Base-by-base conservation (phyloP, 768 basidiomycete species). In the Leccinum sublutescens region DNA sequence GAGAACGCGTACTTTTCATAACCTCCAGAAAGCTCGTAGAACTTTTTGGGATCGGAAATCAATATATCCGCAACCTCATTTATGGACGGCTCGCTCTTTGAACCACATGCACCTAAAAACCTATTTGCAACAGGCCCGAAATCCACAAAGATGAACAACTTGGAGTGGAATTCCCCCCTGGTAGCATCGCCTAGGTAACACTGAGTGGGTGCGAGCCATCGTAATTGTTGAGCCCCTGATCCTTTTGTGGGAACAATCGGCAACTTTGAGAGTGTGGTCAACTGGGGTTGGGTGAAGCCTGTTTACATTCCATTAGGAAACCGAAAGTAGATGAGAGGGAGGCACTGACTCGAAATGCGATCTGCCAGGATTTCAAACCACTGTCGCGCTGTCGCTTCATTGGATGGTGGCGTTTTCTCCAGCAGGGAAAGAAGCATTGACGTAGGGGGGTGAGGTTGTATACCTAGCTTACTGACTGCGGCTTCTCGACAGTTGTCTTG, bases 41-140 rank as follows among this genome's bases (percentile, higher is more conserved):
- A 93, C 56, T 79, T 77, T 33, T 76, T 78, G 12, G 93, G 90
- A 70, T 93, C 79, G 2, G 78, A 78, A 21, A 95, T 72, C 47
- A 94, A 72, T 55, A 85, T 87, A 54, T 80, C 79, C 0, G 86
- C 87, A 47, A 94, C 80, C 72, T 95, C 93, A 57, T 92, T 86
- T 5, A 94, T 84, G 49, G 85, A 93, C 4, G 96, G 95, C 67
- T 94, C 91, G 47, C 82, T 86, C 67, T 86, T 89, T 15, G 95
- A 91, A 11, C 97, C 96, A 64, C 93, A 93, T 3, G 90, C 87
- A 55, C 81, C 83, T 49, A 99, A 78, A 75, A 99, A 98, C 4
- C 82, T 78, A 64, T 95, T 96, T 25, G 89, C 96, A 5, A 79
- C 76, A 1, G 80, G 68, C 2, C 95, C 95, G 69, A 96, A 97